These are phyloP conservation scores for Trapa bicornis DNA, from an alignment of 345 rosid genomes.

Conservation along the genomic window DNA sequence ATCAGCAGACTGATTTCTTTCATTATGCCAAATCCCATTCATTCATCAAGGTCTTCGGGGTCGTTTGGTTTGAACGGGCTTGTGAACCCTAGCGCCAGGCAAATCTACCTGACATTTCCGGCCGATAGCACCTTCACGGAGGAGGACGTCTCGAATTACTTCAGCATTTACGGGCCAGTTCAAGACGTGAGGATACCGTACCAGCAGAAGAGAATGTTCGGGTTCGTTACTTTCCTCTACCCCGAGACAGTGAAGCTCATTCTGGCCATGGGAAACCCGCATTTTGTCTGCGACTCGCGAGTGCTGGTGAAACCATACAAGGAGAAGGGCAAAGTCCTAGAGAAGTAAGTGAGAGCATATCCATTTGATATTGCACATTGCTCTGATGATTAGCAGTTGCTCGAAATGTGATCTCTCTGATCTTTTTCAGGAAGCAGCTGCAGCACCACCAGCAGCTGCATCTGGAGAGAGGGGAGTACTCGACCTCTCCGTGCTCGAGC, in stretches of 20 bases:
- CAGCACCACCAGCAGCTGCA: slow-evolving; percentile 37
- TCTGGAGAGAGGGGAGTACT: slow-evolving; percentile 48
- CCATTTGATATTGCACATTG: too few relatives aligned
- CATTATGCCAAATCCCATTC: neutral
- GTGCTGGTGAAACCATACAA: slow-evolving; percentile 74
- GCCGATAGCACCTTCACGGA: slow-evolving; percentile 72
- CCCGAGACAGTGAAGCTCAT: slow-evolving; percentile 70
- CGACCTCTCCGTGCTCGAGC: slow-evolving; percentile 24
- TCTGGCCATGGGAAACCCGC: slow-evolving; percentile 63
- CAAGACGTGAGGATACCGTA: slow-evolving; percentile 73
- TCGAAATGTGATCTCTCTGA: slow-evolving; percentile 1
- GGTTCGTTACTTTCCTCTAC: slow-evolving; percentile 55
- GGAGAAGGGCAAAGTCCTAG: slow-evolving; percentile 60
- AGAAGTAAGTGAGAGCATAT: slow-evolving; percentile 23
- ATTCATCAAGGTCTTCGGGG: neutral
- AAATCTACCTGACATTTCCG: slow-evolving; percentile 78
- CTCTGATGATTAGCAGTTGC: too few relatives aligned
- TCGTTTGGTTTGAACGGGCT: slow-evolving; percentile 26
- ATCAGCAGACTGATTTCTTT: neutral
- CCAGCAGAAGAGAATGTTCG: slow-evolving; percentile 75
- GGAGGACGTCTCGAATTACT: slow-evolving; percentile 75
- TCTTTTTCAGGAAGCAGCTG: slow-evolving; percentile 33
- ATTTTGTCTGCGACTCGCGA: slow-evolving; percentile 60
- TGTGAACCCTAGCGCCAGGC: slow-evolving; percentile 50
- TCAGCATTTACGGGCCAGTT: slow-evolving; percentile 61